Evolutionary conservation across 805 yeast species (phyloP).

Genomic region (Isabelozyma gotoi): DNA sequence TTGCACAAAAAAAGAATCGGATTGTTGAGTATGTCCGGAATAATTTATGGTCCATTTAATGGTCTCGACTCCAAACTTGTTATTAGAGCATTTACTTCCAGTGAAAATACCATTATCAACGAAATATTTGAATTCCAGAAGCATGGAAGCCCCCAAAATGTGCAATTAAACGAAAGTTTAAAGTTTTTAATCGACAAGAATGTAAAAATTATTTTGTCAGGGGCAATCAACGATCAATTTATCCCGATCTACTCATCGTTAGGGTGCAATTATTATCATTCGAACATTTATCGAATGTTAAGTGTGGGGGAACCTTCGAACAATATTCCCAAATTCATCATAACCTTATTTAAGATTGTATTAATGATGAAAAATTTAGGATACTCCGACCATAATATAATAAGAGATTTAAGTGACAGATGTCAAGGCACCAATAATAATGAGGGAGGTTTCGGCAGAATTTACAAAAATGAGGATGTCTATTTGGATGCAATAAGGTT

Average conservation of each 20-base stretch:
- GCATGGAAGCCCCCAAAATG: constrained; percentile 14
- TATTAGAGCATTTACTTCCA: constrained; percentile 33
- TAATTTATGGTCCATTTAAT: constrained; percentile 28
- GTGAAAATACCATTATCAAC: constrained; percentile 34
- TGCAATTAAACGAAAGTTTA: constrained; percentile 17
- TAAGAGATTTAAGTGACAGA: constrained; percentile 27
- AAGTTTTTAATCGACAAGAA: constrained; percentile 17
- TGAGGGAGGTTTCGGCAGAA: constrained; percentile 28
- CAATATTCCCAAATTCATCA: constrained; percentile 27
- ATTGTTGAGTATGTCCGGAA: constrained; percentile 36
- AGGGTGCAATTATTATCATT: constrained; percentile 29
- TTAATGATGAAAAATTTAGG: constrained; percentile 37
- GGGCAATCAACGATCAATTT: constrained; percentile 33
- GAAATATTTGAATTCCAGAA: constrained; percentile 36
- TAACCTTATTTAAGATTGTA: constrained; percentile 24
- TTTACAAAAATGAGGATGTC: constrained; percentile 20
- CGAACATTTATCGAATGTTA: constrained; percentile 34
- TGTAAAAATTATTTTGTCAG: constrained; percentile 37
- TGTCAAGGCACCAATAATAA: constrained; percentile 22
- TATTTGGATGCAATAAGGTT: constrained; percentile 30
- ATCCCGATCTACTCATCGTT: constrained; percentile 36
- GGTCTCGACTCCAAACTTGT: constrained; percentile 36
- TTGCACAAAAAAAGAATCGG: constrained; percentile 22
- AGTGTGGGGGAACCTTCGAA: constrained; percentile 15
- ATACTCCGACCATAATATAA: constrained; percentile 26